These are phyloP conservation scores for Talaromyces verruculosus DNA, from an alignment of 2,329 filamentous ascomycete species.

Conservation along the genomic window DNA sequence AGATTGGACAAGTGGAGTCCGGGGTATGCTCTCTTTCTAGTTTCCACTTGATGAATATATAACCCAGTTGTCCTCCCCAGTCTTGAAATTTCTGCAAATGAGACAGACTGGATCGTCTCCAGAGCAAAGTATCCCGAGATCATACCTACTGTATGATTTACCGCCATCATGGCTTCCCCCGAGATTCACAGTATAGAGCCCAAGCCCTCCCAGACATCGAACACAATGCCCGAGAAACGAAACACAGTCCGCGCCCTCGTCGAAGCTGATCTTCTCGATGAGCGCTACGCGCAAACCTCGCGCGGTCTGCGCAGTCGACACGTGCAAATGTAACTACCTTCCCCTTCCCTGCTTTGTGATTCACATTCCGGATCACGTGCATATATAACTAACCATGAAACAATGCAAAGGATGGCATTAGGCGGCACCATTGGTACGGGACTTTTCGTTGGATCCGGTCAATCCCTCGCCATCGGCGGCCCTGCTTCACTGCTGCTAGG, in stretches of 20 bases:
- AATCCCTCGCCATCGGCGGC: slow-evolving; percentile 53
- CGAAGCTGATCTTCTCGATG: slow-evolving; percentile 42
- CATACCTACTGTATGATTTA: too few relatives aligned
- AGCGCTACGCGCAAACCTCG: slow-evolving; percentile 41
- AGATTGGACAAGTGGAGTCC: not conserved
- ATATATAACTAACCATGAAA: too few relatives aligned
- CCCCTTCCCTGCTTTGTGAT: too few relatives aligned
- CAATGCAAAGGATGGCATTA: slow-evolving; percentile 49
- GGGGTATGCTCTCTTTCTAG: not conserved
- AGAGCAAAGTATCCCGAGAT: too few relatives aligned
- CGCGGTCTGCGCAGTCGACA: slow-evolving; percentile 49
- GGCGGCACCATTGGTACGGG: slow-evolving; percentile 60
- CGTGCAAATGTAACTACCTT: slow-evolving; percentile 48
- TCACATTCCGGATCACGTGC: too few relatives aligned
- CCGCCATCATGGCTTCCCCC: not conserved
- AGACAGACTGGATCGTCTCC: not conserved
- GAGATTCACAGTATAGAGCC: not conserved
- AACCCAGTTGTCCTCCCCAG: not conserved
- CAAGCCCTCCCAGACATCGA: not conserved
- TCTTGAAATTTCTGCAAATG: not conserved
- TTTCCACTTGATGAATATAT: not conserved
- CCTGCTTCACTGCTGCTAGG: slow-evolving; percentile 55
- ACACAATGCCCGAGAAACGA: slow-evolving; percentile 22
- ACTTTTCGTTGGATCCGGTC: slow-evolving; percentile 56
- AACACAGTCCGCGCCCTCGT: slow-evolving; percentile 36